A percentile compares a stretch with the other conserved stretches of the same genome.
These are phyloP conservation scores for Clonostachys byssicola DNA, from an alignment of 2,329 filamentous ascomycete species.

Conservation along the genomic window DNA sequence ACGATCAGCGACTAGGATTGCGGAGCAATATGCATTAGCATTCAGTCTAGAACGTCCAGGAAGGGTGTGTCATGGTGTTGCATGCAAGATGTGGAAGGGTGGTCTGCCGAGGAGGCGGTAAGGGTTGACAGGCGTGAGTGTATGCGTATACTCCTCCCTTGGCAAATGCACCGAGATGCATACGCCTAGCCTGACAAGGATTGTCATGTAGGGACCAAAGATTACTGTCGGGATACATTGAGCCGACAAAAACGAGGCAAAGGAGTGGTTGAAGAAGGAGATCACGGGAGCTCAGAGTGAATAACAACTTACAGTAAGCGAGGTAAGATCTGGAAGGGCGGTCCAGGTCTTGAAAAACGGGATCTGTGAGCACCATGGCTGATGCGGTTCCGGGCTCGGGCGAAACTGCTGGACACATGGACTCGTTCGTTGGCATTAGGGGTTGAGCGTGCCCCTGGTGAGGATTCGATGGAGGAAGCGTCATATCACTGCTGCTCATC, in stretches of 20 bases:
- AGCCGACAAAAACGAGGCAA: no score
- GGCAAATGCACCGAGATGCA: no score
- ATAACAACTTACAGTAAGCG: constrained; percentile 38
- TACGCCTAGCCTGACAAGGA: no score
- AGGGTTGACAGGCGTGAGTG: no score
- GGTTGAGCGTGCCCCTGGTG: background rate
- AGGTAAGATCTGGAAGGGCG: constrained; percentile 39
- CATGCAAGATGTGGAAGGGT: no score
- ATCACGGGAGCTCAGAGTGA: no score
- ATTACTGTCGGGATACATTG: no score
- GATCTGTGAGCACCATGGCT: constrained; percentile 40
- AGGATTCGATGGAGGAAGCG: background rate
- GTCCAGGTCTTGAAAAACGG: constrained; percentile 49
- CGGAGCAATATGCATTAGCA: constrained; percentile 12
- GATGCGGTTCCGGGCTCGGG: background rate
- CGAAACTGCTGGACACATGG: background rate
- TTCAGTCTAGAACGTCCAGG: constrained; percentile 1
- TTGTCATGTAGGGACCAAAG: no score
- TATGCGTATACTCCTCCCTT: no score
- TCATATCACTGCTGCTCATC: background rate
- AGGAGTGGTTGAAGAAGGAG: no score
- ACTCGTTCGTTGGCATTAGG: background rate
- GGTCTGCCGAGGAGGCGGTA: no score
- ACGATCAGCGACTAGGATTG: constrained; percentile 31
- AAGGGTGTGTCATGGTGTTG: no score